These are phyloP conservation scores for Dichotomocladium elegans DNA, from an alignment of 371 early-diverging fungal species.

Conservation along the genomic window DNA sequence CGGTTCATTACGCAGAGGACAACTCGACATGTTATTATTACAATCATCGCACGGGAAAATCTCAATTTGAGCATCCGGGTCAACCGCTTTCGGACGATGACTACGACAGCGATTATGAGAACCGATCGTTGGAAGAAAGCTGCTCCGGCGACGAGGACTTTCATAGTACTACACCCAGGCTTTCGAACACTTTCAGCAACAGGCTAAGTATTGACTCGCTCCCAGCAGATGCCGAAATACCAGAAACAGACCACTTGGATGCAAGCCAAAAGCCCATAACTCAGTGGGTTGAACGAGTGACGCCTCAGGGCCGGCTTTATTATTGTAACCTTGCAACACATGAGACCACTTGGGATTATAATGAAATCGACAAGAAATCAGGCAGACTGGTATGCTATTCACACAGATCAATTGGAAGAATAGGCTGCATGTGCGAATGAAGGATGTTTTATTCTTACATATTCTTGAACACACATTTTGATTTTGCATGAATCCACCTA, in stretches of 20 bases:
- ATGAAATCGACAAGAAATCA: constrained; percentile 38
- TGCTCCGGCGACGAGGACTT: constrained; percentile 5
- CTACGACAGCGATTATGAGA: constrained; percentile 10
- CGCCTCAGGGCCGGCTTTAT: constrained; percentile 66
- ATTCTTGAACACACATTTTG: constrained; percentile 68
- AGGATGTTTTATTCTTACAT: constrained; percentile 57
- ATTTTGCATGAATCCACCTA: no score
- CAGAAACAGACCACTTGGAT: constrained; percentile 6
- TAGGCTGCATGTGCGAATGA: not conserved
- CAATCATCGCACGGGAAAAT: constrained; percentile 29
- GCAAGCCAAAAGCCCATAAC: constrained; percentile 17
- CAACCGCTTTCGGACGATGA: constrained; percentile 5
- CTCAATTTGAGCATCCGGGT: constrained; percentile 26
- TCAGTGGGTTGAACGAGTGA: constrained; percentile 57
- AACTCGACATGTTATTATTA: constrained; percentile 32
- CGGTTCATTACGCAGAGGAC: constrained; percentile 33
- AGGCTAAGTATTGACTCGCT: constrained; percentile 8
- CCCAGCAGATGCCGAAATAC: constrained; percentile 8
- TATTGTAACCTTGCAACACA: constrained; percentile 81
- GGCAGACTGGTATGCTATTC: constrained; percentile 41
- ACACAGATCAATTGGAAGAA: no score
- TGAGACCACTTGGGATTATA: constrained; percentile 66
- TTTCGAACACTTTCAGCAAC: not conserved
- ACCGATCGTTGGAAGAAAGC: not conserved
- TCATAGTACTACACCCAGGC: not conserved